These are phyloP conservation scores for Debaryomyces singareniensis DNA, from an alignment of 1,139 yeast genomes.

Conservation along the genomic window DNA sequence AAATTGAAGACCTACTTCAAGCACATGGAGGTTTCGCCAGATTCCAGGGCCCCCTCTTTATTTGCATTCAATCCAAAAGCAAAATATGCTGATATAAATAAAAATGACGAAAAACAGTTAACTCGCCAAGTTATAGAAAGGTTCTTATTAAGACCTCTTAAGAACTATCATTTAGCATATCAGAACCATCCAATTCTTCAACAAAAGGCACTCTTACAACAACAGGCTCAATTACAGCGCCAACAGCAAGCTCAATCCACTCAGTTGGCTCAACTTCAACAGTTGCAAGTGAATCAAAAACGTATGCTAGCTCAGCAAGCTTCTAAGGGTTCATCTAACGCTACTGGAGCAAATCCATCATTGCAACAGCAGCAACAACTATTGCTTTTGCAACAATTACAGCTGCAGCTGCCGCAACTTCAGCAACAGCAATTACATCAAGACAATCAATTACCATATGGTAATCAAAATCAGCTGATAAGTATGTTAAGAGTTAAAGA, in stretches of 20 bases:
- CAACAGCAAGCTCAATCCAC: conserved; percentile 16
- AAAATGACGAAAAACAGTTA: conserved; percentile 32
- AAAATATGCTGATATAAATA: conserved; percentile 15
- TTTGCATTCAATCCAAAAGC: conserved; percentile 28
- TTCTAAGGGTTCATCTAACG: conserved; percentile 1
- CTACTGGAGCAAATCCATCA: conserved; percentile 4
- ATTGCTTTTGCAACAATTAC: conserved; percentile 13
- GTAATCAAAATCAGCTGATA: conserved; percentile 14
- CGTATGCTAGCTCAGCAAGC: conserved; percentile 17
- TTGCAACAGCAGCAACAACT: conserved; percentile 15
- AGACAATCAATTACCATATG: conserved; percentile 11
- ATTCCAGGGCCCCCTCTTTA: conserved; percentile 26
- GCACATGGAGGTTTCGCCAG: conserved; percentile 12
- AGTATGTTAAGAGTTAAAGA: conserved; percentile 28
- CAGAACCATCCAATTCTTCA: conserved; percentile 41
- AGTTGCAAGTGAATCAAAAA: conserved; percentile 21
- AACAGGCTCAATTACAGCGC: conserved; percentile 20
- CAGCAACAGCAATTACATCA: conserved; percentile 8
- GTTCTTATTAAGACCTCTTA: conserved; percentile 36
- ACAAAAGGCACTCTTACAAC: conserved; percentile 31
- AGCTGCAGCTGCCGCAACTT: conserved; percentile 12
- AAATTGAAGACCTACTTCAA: conserved; percentile 30
- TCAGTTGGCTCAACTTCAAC: conserved; percentile 20
- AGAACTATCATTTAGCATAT: conserved; percentile 43
- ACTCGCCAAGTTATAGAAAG: conserved; percentile 40